Conservation (phyloP, 2,329 filamentous ascomycete species). For the Venturia pyrina region DNA sequence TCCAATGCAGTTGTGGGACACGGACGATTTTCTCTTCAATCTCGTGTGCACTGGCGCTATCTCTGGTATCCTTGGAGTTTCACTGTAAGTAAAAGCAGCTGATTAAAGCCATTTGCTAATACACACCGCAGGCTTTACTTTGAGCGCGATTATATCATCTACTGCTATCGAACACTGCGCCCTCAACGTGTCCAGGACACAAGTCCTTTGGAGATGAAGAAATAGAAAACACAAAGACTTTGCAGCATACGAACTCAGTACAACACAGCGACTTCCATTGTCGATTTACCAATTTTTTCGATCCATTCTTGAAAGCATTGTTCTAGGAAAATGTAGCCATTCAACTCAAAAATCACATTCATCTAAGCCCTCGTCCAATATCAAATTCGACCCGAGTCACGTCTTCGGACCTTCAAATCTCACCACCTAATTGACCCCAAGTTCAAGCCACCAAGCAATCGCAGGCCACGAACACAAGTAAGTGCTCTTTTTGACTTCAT, state of each 20-base stretch:
- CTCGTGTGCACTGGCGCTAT: slow-evolving; percentile 28
- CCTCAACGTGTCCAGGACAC: background rate
- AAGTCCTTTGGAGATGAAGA: background rate
- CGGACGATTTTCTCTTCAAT: slow-evolving; percentile 33
- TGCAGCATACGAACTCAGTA: background rate
- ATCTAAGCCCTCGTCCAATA: background rate
- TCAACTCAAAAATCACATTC: background rate
- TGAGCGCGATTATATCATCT: slow-evolving; percentile 23
- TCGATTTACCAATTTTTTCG: background rate
- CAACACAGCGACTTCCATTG: background rate
- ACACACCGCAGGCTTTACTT: slow-evolving; percentile 17
- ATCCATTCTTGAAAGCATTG: background rate
- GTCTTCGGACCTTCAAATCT: background rate
- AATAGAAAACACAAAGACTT: background rate
- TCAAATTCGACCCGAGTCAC: background rate
- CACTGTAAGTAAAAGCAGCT: slow-evolving; percentile 24
- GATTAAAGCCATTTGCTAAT: background rate
- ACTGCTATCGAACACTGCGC: slow-evolving; percentile 21
- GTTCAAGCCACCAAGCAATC: background rate
- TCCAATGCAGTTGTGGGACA: slow-evolving; percentile 17
- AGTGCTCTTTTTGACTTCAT: background rate
- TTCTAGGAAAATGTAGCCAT: background rate
- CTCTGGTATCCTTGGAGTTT: slow-evolving; percentile 25
- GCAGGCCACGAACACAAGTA: background rate
- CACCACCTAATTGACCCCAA: background rate